Base-by-base conservation (phyloP, 2,329 filamentous ascomycete genomes). In the Diaporthe vexans region DNA sequence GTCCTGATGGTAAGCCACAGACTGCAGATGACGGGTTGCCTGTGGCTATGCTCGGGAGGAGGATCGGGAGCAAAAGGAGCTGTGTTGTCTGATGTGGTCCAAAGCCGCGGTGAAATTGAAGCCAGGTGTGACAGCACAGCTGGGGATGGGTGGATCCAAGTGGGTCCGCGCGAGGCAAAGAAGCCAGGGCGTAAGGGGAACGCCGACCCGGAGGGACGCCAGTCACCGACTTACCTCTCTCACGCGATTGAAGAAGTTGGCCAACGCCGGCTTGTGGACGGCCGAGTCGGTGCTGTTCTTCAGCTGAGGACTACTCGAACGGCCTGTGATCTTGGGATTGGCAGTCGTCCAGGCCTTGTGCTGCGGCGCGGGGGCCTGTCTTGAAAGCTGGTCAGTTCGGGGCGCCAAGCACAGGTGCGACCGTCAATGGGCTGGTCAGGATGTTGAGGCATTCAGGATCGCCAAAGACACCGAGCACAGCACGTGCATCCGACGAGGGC, bases 311-410 rank as follows among this genome's bases (percentile, higher is more conserved):
- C 73, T 78, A 57, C 77, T 76, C 67, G 80, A 76, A 71, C 78
- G 80, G 71, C 78, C 79, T 46, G 80, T 80, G 71, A 81, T 79
- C 71, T 79, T 79, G 74, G 80, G 81, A 79, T 83, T 77, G 77
- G 77, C 78, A 78, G 81, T 77, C 17, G 79, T 77, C 82, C 79
- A 78, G 74, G 79, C 77, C 79, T 80, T 78, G 77, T 82, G 78
- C 77, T 81, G 77, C 58, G 76, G 69, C 70, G 79, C 76, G 48
- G 80, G 77, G 80, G 81, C 76, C 54, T 54, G 58, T 78, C 81
- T 78, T 71, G 11, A 68, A 43, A 37, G 46, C 37, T 33, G 56
- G 59, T 74, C 61, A 74, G 74, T 67, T 65, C 17, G 48, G 63
- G 52, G 26, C n/a, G 59, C 61, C 48, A 70, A 74, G 37, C 57